Base-by-base conservation (phyloP, 306 rosid species). In the Begonia masoniana region DNA sequence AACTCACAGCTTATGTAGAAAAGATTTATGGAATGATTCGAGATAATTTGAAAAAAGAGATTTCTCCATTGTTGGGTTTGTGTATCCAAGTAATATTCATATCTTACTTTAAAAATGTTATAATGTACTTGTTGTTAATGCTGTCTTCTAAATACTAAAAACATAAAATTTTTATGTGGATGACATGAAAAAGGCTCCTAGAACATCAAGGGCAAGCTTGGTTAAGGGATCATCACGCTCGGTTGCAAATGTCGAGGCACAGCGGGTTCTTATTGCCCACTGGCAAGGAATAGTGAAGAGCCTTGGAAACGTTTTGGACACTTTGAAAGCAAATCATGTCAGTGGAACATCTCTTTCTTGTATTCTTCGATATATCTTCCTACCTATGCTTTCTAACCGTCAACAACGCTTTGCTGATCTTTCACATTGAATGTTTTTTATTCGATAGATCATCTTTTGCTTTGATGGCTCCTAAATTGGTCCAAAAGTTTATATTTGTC, bases 231-330 rank as follows among this genome's bases (percentile, higher is more conserved):
- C 39, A 31, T 31, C 39, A 7, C 96, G 99, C 35, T 71, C 99
- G 62, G 93, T 86, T 56, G 99, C 95, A 56, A 87, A 83, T 51
- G 93, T 96, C 10, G 82, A 79, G 45, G 96, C 96, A 49, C 99
- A 87, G 71, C 93, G 87, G 65, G 92, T 95, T 63, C 73, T 92
- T 55, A 84, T 92, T 68, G 99, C 95, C 57, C 96, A 92, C 64
- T 92, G 99, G 99, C 99, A 92, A 80, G 84, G 96, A 73, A 92
- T 92, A 74, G 96, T 92, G 59, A 87, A 74, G 65, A 82, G 83
- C 82, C 77, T 92, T 61, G 74, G 82, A 75, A 87, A 54, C 71
- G 82, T 59, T 65, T 76, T 92, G 63, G 80, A 77, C 76, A 81
- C 78, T 66, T 86, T 92, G 99, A 92, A 81, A 72, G 94, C 95